Evolutionary conservation across 306 rosid genomes (phyloP), one percentile per base, ranked within the genome.

Genomic region (Fragaria iinumae): DNA sequence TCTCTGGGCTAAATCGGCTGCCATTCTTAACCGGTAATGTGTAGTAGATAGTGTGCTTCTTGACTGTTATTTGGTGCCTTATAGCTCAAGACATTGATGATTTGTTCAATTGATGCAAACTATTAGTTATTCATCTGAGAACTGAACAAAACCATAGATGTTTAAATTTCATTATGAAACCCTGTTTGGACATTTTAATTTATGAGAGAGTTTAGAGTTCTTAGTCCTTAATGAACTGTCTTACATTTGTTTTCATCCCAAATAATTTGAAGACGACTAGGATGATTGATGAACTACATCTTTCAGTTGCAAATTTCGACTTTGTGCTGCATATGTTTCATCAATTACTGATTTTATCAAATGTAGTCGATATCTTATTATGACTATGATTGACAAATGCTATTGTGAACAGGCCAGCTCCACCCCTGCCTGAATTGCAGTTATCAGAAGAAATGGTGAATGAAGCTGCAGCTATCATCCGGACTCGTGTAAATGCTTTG

Each of bases 1-100:
- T 81, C 89, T 93, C 52, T 96, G 99, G 99, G 96, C 99, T 70
- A 96, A 89, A 87, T 89, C 99, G 60, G 99, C 99, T 0, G 91
- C 97, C 75, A 89, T 92, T 92, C 98, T 96, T 49, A 96, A 93
- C 62, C 79, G 99, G 99, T 96, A 86, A 66, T 66, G 7, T 8
- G 11, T 7, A 68, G 1, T 27, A 2, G 4, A 72, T 18, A 21
- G 29, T 55, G 36, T 43, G 69, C 74, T 56, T 69, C 20, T 81
- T 48, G 71, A 60, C 53, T 80, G 21, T 72, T 6, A 4, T 76
- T 43, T 75, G 44, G 29, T 62, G 25, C 55, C 56, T 29, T 75
- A 38, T 53, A 55, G 55, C 38, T 65, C 17, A 49, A 11, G 72
- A 81, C 39, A 38, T 12, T 44, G 47, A 44, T 62, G 38, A 74